Evolutionary conservation across 116 monocot genomes (phyloP), one percentile per base, ranked within the genome.

Genomic region (Thalassia testudinum): DNA sequence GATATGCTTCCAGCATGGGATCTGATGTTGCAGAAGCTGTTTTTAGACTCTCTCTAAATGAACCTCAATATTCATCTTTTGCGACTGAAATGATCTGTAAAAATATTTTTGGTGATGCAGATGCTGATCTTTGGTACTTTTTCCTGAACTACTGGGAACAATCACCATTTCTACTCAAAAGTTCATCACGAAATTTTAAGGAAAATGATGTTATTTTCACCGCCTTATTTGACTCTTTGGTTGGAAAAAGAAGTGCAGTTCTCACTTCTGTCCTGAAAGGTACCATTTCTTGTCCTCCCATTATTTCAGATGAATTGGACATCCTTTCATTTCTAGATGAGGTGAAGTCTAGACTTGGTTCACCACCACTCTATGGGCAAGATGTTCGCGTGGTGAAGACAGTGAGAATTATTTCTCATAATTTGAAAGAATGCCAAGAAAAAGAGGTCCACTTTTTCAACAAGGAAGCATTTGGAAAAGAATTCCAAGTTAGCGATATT

Each of bases 301-400:
- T 86, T 53, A 49, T 59, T 55, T 79, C 86, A 27, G 92, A 92
- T 66, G 92, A 92, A 53, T 27, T 83, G 24, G 79, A 92, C 34
- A 77, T 83, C 27, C 48, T 67, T 47, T 67, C 37, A 52, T 83
- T 86, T 25, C 59, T 86, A 17, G 52, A 75, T 40, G 86, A 92
- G 42, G 61, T 63, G 20, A 65, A 60, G 15, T 60, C 52, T 53
- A 49, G 26, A 11, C 70, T 92, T 28, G 86, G 86, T 66, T 76
- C 72, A 62, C 70, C 66, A 21, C 58, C 78, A 40, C 42, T 69
- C 22, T 72, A 77, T 58, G 81, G 71, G 24, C 82, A 92, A 56
- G 92, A 92, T 52, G 75, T 92, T 19, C 66, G 82, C 37, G 62
- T 86, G 27, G 37, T 92, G 50, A 92, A 65, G 63, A 75, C 77